These are phyloP conservation scores for Scedosporium aurantiacum DNA, from an alignment of 2,329 filamentous ascomycete genomes.

Conservation along the genomic window DNA sequence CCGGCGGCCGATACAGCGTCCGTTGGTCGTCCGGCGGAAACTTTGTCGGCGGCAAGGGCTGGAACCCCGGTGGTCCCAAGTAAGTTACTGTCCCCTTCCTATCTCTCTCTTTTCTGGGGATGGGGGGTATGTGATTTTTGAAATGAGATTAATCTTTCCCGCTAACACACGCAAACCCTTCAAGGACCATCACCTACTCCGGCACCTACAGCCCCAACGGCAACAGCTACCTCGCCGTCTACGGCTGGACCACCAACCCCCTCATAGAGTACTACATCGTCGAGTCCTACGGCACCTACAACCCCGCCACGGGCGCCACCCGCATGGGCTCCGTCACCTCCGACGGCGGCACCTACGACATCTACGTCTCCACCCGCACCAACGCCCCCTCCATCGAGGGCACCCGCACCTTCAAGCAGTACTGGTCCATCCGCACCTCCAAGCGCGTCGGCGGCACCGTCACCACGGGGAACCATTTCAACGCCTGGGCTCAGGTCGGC, in stretches of 20 bases:
- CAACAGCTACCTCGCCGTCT: slow-evolving; percentile 25
- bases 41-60: slow-evolving; percentile 48
- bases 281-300: slow-evolving; percentile 25
- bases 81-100: slow-evolving; percentile 17
- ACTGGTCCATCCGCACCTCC: slow-evolving; percentile 36
- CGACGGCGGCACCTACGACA: slow-evolving; percentile 27
- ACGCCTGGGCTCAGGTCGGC: slow-evolving; percentile 37
- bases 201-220: slow-evolving; percentile 21
- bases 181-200: slow-evolving; percentile 17
- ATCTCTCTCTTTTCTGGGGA: not conserved
- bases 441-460: slow-evolving; percentile 41
- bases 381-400: slow-evolving; percentile 37
- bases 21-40: slow-evolving; percentile 36
- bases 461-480: slow-evolving; percentile 37
- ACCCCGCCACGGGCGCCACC: slow-evolving; percentile 21
- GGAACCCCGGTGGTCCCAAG: slow-evolving; percentile 39
- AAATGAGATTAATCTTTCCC: too few relatives aligned
- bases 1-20: slow-evolving; percentile 30
- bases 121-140: too few relatives aligned
- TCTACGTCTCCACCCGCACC: slow-evolving; percentile 23
- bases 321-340: slow-evolving; percentile 23
- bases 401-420: slow-evolving; percentile 39
- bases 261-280: slow-evolving; percentile 28
- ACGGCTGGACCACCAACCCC: slow-evolving; percentile 26
- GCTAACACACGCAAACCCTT: not conserved